These are phyloP conservation scores for Sporothrix globosa DNA, from an alignment of 2,329 filamentous ascomycete genomes.

Conservation along the genomic window DNA sequence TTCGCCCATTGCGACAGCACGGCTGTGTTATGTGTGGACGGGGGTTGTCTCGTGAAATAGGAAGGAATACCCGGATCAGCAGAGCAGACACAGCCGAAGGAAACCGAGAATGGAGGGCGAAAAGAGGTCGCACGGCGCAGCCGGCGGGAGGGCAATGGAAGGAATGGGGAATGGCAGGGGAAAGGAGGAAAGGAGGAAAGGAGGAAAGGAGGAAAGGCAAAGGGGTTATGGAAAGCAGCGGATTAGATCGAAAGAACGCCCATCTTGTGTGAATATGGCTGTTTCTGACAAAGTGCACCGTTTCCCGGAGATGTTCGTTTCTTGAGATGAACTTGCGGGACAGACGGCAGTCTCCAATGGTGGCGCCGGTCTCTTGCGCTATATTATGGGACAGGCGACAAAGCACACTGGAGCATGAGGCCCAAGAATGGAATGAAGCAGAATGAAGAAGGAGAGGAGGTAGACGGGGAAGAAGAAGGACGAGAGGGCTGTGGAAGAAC, in stretches of 20 bases:
- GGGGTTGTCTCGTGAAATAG: neutral
- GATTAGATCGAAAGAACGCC: neutral
- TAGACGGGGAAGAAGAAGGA: neutral
- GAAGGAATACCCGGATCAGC: neutral
- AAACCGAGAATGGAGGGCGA: neutral
- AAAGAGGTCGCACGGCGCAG: constrained; percentile 6
- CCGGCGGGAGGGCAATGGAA: neutral
- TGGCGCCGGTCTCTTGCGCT: constrained; percentile 2
- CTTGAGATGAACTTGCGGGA: neutral
- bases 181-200: neutral
- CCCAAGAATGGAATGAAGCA: neutral
- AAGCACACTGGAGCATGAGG: neutral
- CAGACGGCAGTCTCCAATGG: constrained; percentile 10
- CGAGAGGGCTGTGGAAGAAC: neutral
- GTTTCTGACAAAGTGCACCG: neutral
- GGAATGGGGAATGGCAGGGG: neutral
- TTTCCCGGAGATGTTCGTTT: neutral
- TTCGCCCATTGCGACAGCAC: constrained; percentile 30
- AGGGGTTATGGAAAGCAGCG: neutral
- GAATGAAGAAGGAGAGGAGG: neutral
- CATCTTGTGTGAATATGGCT: neutral
- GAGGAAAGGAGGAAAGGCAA: neutral
- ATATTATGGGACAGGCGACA: constrained; percentile 1
- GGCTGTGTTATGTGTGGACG: neutral
- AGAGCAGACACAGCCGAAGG: no score